Conservation (phyloP, 2,329 filamentous ascomycete species). For the Coniochaeta sp. region DNA sequence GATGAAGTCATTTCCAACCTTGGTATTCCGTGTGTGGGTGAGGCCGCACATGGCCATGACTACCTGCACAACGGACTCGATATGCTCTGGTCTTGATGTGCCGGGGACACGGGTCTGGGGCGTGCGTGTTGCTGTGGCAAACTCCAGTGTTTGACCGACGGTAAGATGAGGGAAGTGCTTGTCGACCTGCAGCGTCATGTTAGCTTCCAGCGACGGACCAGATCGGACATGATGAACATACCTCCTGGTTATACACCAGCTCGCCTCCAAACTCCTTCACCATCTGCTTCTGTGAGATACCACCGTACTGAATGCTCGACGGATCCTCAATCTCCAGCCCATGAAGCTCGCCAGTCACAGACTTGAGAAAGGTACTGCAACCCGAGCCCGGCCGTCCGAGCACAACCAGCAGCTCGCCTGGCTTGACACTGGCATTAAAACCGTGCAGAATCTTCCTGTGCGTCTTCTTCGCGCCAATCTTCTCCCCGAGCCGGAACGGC, state of each 20-base stretch:
- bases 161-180: slow-evolving; percentile 73
- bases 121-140: slow-evolving; percentile 63
- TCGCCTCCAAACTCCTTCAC: slow-evolving; percentile 56
- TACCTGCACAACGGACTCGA: slow-evolving; percentile 56
- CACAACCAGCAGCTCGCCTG: slow-evolving; percentile 62
- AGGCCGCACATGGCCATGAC: slow-evolving; percentile 68
- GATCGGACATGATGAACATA: too few species aligned
- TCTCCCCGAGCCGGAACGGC: slow-evolving; percentile 50
- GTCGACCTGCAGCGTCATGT: slow-evolving; percentile 39
- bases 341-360: slow-evolving; percentile 52
- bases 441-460: slow-evolving; percentile 54
- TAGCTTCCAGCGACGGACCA: too few species aligned
- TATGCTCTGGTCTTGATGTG: slow-evolving; percentile 53
- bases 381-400: slow-evolving; percentile 60
- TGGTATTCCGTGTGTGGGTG: slow-evolving; percentile 64
- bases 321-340: slow-evolving; percentile 45
- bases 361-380: slow-evolving; percentile 58
- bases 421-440: slow-evolving; percentile 58
- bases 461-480: slow-evolving; percentile 38
- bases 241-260: slow-evolving; percentile 68
- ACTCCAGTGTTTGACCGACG: slow-evolving; percentile 66
- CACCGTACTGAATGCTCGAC: slow-evolving; percentile 55
- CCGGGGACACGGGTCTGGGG: slow-evolving; percentile 58
- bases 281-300: slow-evolving; percentile 47
- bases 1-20: slow-evolving; percentile 68